Base-by-base conservation (phyloP, 2,329 filamentous ascomycete species). In the Fusarium solani-melongenae region DNA sequence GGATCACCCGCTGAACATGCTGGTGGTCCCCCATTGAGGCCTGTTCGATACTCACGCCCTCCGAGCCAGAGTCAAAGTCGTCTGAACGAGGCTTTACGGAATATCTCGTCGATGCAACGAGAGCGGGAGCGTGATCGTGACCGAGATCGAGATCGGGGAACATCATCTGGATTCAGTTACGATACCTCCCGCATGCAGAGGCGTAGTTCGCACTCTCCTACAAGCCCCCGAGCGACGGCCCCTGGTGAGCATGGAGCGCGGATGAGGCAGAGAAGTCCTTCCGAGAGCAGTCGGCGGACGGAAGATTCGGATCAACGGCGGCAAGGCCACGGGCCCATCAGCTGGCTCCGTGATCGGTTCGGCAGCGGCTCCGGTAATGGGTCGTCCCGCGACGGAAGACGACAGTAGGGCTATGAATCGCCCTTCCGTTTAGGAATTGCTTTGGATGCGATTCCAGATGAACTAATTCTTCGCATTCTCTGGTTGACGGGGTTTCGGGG, bases 261-360 rank as follows among this genome's bases (percentile, higher is more conserved):
- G 12, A 80, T 81, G 74, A 78, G 83, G 49, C 80, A 85, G 69
- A 79, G 83, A 39, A 85, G 83, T 61, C 83, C 84, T 8, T 83
- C 83, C 0, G 76, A 82, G 56, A 80, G 77, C 66, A 82, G 78
- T 49, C 81, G 82, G 29, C 77, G 72, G 24, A 76, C 63, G 11
- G 68, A 65, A 11, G 78, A 80, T 15, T 80, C 81, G 34, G 79
- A 79, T 5, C 76, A 81, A 20, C 78, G 80, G n/a, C 77, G 78
- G 31, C 72, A 74, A 33, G 78, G 80, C 5, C 76, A 79, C 41
- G 82, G 84, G 4, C 82, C 85, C 34, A 72, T 87, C 1, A 79
- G 80, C 66, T 87, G 86, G 86, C 73, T 88, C 22, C 82, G 86
- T 55, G 83, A 83, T 49, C 82, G 81, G 41, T 85, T 87, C 36